Conservation (phyloP, 2,329 filamentous ascomycete species). For the Fusarium virguliforme region DNA sequence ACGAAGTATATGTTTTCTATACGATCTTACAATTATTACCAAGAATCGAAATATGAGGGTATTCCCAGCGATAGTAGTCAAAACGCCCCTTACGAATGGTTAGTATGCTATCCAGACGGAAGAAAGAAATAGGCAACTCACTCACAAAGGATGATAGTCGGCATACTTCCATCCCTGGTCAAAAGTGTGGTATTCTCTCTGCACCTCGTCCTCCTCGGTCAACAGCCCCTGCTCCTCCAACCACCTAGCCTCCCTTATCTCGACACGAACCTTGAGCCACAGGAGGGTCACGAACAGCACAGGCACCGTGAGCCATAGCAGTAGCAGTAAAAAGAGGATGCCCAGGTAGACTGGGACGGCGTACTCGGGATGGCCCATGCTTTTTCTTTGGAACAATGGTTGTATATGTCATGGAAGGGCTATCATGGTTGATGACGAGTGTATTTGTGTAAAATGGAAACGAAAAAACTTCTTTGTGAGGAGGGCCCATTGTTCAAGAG, state of each 20-base stretch:
- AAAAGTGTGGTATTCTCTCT: slow-evolving; percentile 24
- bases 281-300: slow-evolving; percentile 30
- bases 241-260: slow-evolving; percentile 33
- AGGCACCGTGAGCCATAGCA: slow-evolving; percentile 42
- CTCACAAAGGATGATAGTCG: background rate
- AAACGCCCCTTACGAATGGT: background rate
- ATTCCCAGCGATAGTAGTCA: background rate
- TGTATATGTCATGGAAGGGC: background rate
- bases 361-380: slow-evolving; percentile 41
- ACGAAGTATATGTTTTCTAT: slow-evolving; percentile 16
- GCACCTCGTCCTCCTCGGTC: slow-evolving; percentile 29
- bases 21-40: slow-evolving; percentile 1
- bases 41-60: background rate
- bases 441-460: background rate
- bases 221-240: slow-evolving; percentile 32
- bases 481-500: background rate
- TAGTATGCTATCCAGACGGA: background rate
- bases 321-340: slow-evolving; percentile 36
- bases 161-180: background rate
- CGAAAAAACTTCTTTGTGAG: background rate
- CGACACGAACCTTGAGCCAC: slow-evolving; percentile 23
- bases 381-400: slow-evolving; percentile 14
- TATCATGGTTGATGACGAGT: slow-evolving; percentile 1
- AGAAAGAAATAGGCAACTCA: background rate
- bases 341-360: slow-evolving; percentile 42